Conservation (phyloP, 2,329 filamentous ascomycete genomes). For the Sporothrix variecibatus region DNA sequence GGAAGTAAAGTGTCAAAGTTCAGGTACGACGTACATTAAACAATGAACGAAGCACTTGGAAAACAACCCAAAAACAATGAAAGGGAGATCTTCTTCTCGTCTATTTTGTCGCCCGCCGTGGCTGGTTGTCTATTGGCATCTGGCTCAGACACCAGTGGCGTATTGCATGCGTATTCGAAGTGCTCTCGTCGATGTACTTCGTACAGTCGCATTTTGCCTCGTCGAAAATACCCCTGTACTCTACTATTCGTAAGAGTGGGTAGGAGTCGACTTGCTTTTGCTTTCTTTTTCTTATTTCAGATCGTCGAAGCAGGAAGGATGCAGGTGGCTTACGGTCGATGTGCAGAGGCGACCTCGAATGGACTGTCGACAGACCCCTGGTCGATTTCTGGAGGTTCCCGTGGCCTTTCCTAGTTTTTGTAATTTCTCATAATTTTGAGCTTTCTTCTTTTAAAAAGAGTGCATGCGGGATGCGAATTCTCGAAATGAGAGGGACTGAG, state of each 20-base stretch:
- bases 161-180: not conserved
- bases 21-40: not conserved
- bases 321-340: not conserved
- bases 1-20: not conserved
- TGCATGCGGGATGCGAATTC: not conserved
- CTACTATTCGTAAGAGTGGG: too few species aligned
- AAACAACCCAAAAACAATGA: not conserved
- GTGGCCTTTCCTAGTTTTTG: not conserved
- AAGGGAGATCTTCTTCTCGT: not conserved
- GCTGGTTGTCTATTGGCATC: not conserved
- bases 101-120: not conserved
- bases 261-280: not conserved
- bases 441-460: not conserved
- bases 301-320: not conserved
- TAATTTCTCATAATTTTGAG: not conserved
- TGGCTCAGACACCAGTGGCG: slow-evolving; percentile 6
- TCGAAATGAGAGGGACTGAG: not conserved
- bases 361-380: not conserved
- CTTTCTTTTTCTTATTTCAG: not conserved
- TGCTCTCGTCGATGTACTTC: not conserved
- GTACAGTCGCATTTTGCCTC: slow-evolving; percentile 2
- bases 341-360: not conserved
- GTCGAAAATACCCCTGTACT: not conserved
- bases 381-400: not conserved
- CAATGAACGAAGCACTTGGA: not conserved